Evolutionary conservation across 1,284 basidiomycete genomes (phyloP), one percentile per base, ranked within the genome.

Genomic region (Pseudozyma pruni): DNA sequence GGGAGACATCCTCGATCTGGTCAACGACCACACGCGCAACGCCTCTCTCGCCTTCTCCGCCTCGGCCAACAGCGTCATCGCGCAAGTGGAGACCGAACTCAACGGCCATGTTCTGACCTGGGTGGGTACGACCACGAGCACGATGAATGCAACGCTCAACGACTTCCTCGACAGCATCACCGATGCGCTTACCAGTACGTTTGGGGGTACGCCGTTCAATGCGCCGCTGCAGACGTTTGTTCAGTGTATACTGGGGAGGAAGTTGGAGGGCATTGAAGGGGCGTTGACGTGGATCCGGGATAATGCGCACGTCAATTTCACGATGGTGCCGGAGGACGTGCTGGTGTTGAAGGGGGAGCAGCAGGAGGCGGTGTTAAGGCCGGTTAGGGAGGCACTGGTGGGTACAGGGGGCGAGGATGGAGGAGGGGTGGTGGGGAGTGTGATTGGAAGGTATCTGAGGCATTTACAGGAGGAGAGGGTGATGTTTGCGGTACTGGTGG

Each of bases 251-350:
- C 86, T 98, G 68, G 94, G 94, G 6, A 87, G 87, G 60, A 98
- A 98, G 82, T 89, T 98, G 44, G 86, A 88, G 54, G 91, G 89
- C 8, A 86, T 98, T 74, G 91, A 94, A 83, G 87, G 88, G 19
- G 94, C 91, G 8, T 85, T 98, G 45, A 96, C 92, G 0, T 98
- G 95, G 87, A 86, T 98, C 62, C 90, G 94, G 75, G 85, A 93
- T 69, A 93, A 95, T 81, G 89, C 94, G 34, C 85, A 88, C 42
- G 86, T 96, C 68, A 85, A 91, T 69, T 87, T 97, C 48, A 89
- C 91, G 0, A 86, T 86, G 32, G 86, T 96, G 35, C 89, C 91
- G 54, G 84, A 89, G 44, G 87, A 87, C 55, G 86, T 90, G 34
- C 88, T 98, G 53, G 85, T 93, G 38, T 86, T 97, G 42, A 91